Conservation (phyloP, 108 stramenopile species). For the Pseudonitzschia multiseries region DNA sequence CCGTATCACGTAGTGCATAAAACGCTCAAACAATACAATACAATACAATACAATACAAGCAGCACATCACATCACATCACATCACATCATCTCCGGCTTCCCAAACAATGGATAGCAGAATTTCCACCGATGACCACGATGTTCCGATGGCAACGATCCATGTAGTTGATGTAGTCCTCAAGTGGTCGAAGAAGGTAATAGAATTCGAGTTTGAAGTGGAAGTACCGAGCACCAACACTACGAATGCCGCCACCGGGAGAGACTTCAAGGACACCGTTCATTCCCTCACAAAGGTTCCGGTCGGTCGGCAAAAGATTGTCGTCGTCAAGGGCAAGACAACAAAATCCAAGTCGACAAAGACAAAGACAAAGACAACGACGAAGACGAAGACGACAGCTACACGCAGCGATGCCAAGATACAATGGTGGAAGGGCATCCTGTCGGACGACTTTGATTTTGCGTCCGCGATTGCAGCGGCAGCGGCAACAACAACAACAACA, state of each 20-base stretch:
- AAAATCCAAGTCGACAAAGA: neutral
- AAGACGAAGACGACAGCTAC: neutral
- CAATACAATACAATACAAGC: no score
- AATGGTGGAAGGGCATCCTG: conserved; percentile 50
- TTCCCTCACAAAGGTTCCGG: conserved; percentile 41
- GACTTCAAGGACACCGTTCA: conserved; percentile 41
- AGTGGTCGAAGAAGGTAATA: conserved; percentile 50
- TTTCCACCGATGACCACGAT: neutral
- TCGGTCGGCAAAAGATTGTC: conserved; percentile 47
- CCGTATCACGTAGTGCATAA: no score
- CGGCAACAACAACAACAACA: no score
- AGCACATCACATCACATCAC: no score
- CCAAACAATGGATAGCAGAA: neutral
- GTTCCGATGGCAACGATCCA: neutral
- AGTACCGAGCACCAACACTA: neutral
- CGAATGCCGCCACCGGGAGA: neutral
- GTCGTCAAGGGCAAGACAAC: conserved; percentile 4
- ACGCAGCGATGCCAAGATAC: no score
- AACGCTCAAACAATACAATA: no score
- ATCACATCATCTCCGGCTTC: no score
- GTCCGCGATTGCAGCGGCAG: neutral
- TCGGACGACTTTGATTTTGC: conserved; percentile 36
- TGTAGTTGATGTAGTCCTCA: conserved; percentile 20
- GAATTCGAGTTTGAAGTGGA: conserved; percentile 22
- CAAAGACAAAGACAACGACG: neutral